Percentiles rank a stretch among this genome's conserved stretches.
Conservation (phyloP, 2,329 filamentous ascomycete genomes). For the Byssoonygena ceratinophila region DNA sequence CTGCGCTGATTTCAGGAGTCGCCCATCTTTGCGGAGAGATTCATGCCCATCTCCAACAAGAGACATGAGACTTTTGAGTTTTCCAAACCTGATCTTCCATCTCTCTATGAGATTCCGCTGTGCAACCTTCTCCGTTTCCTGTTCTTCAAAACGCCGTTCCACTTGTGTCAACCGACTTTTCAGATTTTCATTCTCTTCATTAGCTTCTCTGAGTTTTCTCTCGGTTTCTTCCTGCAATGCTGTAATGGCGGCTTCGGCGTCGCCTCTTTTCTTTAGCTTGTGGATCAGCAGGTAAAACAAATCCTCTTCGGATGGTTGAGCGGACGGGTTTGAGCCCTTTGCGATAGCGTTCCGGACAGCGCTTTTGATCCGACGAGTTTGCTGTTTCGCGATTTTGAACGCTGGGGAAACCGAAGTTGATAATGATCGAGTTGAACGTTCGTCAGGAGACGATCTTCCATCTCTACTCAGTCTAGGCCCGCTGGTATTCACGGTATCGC, state of each 20-base stretch:
- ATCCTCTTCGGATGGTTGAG: constrained; percentile 26
- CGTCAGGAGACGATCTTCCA: neutral
- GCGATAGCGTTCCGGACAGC: neutral
- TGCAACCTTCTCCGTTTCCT: constrained; percentile 18
- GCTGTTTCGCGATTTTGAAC: constrained; percentile 2
- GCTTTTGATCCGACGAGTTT: neutral
- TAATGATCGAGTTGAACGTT: neutral
- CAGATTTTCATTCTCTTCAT: constrained; percentile 24
- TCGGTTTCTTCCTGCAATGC: constrained; percentile 23
- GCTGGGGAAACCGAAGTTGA: neutral
- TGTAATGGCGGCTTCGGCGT: constrained; percentile 22
- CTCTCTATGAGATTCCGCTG: constrained; percentile 22
- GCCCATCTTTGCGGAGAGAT: constrained; percentile 23
- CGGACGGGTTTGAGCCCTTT: neutral
- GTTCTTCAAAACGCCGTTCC: constrained; percentile 18
- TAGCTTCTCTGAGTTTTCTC: constrained; percentile 19
- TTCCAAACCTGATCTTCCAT: constrained; percentile 29
- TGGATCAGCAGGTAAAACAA: constrained; percentile 30
- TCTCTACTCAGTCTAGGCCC: neutral
- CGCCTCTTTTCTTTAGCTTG: constrained; percentile 28
- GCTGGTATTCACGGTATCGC: neutral
- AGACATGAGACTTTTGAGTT: constrained; percentile 26
- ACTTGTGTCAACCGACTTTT: constrained; percentile 20
- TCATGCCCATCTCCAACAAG: constrained; percentile 29
- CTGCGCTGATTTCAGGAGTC: constrained; percentile 22